Base-by-base conservation (phyloP, 306 rosid genomes). In the Oemleria cerasiformis region DNA sequence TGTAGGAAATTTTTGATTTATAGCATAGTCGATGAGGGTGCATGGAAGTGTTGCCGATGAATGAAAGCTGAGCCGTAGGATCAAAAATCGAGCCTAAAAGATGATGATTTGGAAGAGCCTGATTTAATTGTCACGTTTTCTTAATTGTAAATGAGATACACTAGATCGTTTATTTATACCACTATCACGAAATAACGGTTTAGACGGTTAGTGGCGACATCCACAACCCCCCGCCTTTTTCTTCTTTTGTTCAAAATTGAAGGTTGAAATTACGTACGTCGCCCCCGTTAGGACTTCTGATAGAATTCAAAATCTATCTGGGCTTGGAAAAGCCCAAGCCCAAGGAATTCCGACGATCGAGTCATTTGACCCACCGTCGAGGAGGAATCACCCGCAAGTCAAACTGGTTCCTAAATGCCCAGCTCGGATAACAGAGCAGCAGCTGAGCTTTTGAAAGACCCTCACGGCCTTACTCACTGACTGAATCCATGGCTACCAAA, bases 121-220 rank as follows among this genome's bases (percentile, higher is more conserved):
- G 41, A 58, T 58, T 58, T 0, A 11, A 34, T 57, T 39, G 6
- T 5, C 17, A 5, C 9, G 40, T 25, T 57, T 12, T 21, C 14
- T 10, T 25, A n/a, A 9, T 12, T 56, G 73, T 8, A 11, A 7
- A 2, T 44, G 64, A 50, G 17, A 17, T 6, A 43, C 39, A 78
- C 12, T 16, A n/a, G 75, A 74, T 71, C 12, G 0, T 43, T 74
- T 42, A 0, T 43, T 74, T 38, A 66, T 45, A 58, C 80, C 85
- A 71, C 78, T 70, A 12, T 7, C 47, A 8, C 30, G 16, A 12
- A 19, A 77, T 23, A 61, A 44, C 90, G 83, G 86, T 85, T 85
- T 77, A 70, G 86, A 79, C 88, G 81, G 90, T 88, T 88, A 77
- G 85, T 81, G 88, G 20, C 72, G 47, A 17, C 54, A 77, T 77